A percentile compares a stretch with the other conserved stretches of the same genome.
Evolutionary conservation across 139 green algal genomes (phyloP).

Genomic region (Trebouxia sp.): DNA sequence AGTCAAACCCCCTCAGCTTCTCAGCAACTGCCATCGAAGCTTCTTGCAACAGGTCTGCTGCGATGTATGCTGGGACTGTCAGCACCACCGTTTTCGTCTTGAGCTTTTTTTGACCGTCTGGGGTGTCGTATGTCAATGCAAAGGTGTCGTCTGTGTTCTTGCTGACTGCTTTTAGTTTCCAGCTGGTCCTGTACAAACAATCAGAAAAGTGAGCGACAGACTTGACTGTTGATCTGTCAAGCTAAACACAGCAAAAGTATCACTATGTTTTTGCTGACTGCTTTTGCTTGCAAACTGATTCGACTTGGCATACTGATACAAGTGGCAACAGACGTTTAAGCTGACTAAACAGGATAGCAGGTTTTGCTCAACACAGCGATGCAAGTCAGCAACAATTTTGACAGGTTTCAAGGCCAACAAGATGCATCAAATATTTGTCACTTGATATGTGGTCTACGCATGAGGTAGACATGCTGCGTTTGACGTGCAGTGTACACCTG

Average conservation of each 20-base stretch:
- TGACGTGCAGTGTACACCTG: too few species aligned
- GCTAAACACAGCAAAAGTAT: background rate
- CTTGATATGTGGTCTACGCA: too few species aligned
- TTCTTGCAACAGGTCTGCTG: slow-evolving; percentile 72
- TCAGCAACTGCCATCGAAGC: slow-evolving; percentile 52
- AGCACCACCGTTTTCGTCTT: slow-evolving; percentile 72
- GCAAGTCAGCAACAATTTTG: too few species aligned
- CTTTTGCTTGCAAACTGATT: background rate
- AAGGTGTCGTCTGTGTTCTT: slow-evolving; percentile 55
- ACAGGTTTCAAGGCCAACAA: too few species aligned
- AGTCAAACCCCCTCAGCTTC: slow-evolving; percentile 86
- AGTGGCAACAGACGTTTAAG: too few species aligned
- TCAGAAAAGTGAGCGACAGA: background rate
- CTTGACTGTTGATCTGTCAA: too few species aligned
- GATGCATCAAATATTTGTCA: too few species aligned
- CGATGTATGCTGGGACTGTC: slow-evolving; percentile 90
- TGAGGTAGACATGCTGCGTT: too few species aligned
- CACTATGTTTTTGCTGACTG: background rate
- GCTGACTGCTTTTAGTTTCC: slow-evolving; percentile 82
- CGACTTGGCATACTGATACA: too few species aligned
- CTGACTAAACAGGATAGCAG: too few species aligned
- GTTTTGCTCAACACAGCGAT: too few species aligned
- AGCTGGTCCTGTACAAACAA: slow-evolving; percentile 55
- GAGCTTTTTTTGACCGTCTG: slow-evolving; percentile 63
- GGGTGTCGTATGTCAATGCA: slow-evolving; percentile 84